Percentiles rank a stretch among this genome's conserved stretches.
Conservation (phyloP, 2,329 filamentous ascomycete species). For the Atkinsonella hypoxylon region DNA sequence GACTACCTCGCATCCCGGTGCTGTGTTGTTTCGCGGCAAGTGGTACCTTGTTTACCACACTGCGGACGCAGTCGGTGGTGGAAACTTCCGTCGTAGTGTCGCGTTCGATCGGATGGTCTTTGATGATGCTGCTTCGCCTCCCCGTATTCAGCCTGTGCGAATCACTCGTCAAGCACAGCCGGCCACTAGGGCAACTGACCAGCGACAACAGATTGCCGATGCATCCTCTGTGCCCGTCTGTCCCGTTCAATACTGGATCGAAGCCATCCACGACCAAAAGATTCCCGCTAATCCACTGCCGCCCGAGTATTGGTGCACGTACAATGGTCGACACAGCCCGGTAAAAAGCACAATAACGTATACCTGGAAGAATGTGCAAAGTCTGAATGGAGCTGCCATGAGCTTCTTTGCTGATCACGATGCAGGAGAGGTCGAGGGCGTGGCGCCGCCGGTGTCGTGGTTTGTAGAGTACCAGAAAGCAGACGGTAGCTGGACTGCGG, state of each 20-base stretch:
- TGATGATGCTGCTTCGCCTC: background rate
- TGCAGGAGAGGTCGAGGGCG: background rate
- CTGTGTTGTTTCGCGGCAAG: background rate
- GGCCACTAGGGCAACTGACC: background rate
- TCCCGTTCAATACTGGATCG: background rate
- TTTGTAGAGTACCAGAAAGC: background rate
- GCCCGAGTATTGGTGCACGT: constrained; percentile 1
- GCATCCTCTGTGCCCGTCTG: background rate
- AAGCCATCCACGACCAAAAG: background rate
- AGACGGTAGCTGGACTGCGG: background rate
- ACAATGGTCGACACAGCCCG: background rate
- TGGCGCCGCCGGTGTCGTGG: background rate
- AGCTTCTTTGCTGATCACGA: background rate
- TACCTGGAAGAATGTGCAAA: background rate
- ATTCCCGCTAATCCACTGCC: background rate
- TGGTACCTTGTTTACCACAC: constrained; percentile 3
- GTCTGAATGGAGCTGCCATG: background rate
- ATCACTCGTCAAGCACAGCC: background rate
- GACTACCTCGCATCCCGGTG: background rate
- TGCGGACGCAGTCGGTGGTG: background rate
- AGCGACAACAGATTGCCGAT: background rate
- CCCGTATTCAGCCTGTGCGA: background rate
- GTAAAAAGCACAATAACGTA: background rate
- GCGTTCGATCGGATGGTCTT: background rate
- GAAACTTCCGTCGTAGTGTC: background rate